Evolutionary conservation across 202 grass and related monocot species (phyloP).

Genomic region (Thinopyrum obtusiflorum): DNA sequence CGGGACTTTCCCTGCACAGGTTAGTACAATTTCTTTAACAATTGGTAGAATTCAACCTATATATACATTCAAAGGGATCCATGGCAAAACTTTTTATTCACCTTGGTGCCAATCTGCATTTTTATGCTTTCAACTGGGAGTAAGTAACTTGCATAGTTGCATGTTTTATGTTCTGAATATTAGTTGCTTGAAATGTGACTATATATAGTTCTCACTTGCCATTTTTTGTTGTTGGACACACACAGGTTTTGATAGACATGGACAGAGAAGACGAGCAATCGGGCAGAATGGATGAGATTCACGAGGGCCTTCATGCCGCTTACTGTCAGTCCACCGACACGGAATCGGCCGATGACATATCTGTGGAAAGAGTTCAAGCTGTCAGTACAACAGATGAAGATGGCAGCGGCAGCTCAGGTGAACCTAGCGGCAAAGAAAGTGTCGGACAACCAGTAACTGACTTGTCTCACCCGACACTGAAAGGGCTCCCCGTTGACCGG

Average conservation of each 20-base stretch:
- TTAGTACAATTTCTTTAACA: constrained; percentile 33
- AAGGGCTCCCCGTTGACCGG: constrained; percentile 44
- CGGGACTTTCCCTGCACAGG: constrained; percentile 71
- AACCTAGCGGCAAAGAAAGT: constrained; percentile 23
- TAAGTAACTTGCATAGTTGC: not conserved
- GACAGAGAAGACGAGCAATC: constrained; percentile 64
- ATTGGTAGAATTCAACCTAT: not conserved
- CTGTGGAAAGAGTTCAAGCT: constrained; percentile 33
- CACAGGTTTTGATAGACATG: constrained; percentile 84
- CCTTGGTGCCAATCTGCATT: not conserved
- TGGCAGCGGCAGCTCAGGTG: constrained; percentile 33
- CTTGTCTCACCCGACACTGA: constrained; percentile 55
- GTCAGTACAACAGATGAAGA: constrained; percentile 27
- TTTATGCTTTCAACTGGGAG: not conserved
- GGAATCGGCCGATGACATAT: not conserved
- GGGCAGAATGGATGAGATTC: constrained; percentile 58
- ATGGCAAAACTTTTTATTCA: not conserved
- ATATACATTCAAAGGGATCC: not conserved
- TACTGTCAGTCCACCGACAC: constrained; percentile 59
- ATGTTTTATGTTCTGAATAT: not conserved
- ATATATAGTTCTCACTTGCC: not conserved
- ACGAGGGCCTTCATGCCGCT: constrained; percentile 37
- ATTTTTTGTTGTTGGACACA: not conserved
- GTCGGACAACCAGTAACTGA: constrained; percentile 5
- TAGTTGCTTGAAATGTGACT: constrained; percentile 2